Base-by-base conservation (phyloP, 2,329 filamentous ascomycete genomes). In the Colletotrichum ledebouriae region DNA sequence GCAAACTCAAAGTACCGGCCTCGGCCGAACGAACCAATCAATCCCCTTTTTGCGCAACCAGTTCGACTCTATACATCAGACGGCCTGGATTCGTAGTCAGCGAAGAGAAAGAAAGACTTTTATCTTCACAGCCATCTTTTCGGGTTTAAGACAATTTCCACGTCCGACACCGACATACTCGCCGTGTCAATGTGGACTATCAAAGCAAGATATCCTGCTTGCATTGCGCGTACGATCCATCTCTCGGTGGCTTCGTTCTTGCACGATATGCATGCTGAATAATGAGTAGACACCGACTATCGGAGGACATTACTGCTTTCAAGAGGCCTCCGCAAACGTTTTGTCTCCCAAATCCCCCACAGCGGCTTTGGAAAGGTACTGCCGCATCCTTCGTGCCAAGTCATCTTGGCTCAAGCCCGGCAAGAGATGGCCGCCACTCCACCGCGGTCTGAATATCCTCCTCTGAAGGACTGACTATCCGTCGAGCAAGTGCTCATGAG, bases 151-250 rank as follows among this genome's bases (percentile, higher is more conserved):
- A 39, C 49, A 10, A 29, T 1, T 50, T 22, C 55, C 33, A 59
- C 56, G 12, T 57, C 61, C 61, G 56, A 60, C 64, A 39, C 44
- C 29, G 34, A 34, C 49, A 53, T 17, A 37, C n/a, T 41, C 29
- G 22, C 22, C 52, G 53, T 56, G 62, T 60, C 42, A 34, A 41
- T 50, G 49, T 44, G 63, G 58, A 44, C 42, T 56, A 13, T 15
- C 65, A 47, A 59, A n/a, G 37, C 41, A 59, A 65, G 33, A 47
- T 49, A 39, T 68, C 29, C 49, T 47, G 46, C 56, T 49, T 44
- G 49, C 61, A 50, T 69, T 69, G 62, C 66, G 61, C 56, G 56
- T 66, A 42, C 49, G 56, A 37, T 37, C 62, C 66, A 60, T 66
- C 34, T 17, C 34, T 49, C 20, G 42, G 47, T 60, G 47, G 62